Evolutionary conservation across 495 filamentous ascomycete species (phyloP), one percentile per base, ranked within the genome.

Genomic region (Lophium mytilinum): DNA sequence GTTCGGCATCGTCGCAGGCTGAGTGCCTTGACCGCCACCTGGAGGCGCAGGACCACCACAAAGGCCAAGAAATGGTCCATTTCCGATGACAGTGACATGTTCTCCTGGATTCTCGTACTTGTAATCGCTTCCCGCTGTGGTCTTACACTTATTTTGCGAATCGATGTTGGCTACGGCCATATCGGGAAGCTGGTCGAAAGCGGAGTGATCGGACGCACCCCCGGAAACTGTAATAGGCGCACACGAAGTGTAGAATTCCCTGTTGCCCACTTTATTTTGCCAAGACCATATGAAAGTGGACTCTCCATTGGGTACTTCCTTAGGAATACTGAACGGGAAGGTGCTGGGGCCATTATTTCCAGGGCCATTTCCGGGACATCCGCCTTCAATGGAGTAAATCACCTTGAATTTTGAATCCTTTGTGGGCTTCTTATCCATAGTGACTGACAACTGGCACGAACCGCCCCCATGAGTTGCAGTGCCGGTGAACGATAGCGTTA

Each of bases 401-500:
- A 93, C 88, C 68, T 89, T 83, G 73, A 81, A 95, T 0, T 70
- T 76, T 61, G 82, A 80, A 53, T 76, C 73, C 47, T 72, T 73
- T 50, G 69, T 82, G 3, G 85, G 84, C 2, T 73, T 61, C 10
- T 72, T 68, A 65, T 94, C 89, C 59, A 86, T 85, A 7, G 89
- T 87, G 62, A 95, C 76, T 0, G 84, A 79, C 24, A 96, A 66
- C 66, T 96, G 91, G 69, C 90, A 95, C 3, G 87, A 90, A 4
- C 91, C 91, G 42, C 91, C 91, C 33, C 85, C 85, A 68, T 95
- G 89, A 9, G 81, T 80, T 0, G 90, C 90, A 9, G 69, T 67
- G 0, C 85, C 85, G 0, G 68, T 72, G 65, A 88, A 83, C n/a
- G 64, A 63, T 7, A 88, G 67, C 0, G 63, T 58, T 59, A 82